phyloP scores from a whole-genome alignment of 441 rosid genomes.

The Erodium moschatum region DNA sequence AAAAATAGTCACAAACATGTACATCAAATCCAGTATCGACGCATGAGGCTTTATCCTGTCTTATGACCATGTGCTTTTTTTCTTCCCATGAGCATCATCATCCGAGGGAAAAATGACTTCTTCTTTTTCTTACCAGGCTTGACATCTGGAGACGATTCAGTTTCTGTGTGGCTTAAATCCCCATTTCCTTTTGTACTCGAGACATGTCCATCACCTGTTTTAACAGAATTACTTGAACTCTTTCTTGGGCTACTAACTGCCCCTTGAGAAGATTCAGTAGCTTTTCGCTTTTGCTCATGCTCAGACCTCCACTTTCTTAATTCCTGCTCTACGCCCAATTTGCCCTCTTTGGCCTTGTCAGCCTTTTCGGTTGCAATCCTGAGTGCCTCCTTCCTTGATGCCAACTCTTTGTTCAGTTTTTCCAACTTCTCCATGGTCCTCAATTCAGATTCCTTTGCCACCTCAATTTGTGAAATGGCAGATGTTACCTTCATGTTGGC shows the following conservation, averaged over 20 bases:
- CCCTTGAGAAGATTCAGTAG: constrained; percentile 39
- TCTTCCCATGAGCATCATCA: constrained; percentile 56
- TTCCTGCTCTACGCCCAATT: constrained; percentile 75
- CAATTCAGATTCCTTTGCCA: constrained; percentile 60
- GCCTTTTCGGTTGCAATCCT: constrained; percentile 65
- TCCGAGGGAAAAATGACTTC: constrained; percentile 56
- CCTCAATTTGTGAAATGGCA: constrained; percentile 62
- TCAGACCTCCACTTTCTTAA: constrained; percentile 82
- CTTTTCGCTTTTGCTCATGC: constrained; percentile 63
- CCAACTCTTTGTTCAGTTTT: constrained; percentile 57
- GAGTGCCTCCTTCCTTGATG: constrained; percentile 51
- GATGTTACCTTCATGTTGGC: constrained; percentile 64
- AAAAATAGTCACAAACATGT: constrained; percentile 26
- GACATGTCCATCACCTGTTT: background rate
- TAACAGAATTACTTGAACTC: background rate
- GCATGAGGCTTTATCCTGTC: constrained; percentile 20
- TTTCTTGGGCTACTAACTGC: constrained; percentile 25
- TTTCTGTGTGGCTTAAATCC: constrained; percentile 19
- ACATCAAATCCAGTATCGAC: constrained; percentile 23
- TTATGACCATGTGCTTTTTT: constrained; percentile 40
- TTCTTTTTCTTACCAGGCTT: constrained; percentile 61
- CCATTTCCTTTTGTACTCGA: background rate
- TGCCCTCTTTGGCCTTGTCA: constrained; percentile 79
- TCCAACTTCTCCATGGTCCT: constrained; percentile 52
- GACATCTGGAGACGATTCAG: constrained; percentile 30